Conservation (phyloP, 2,329 filamentous ascomycete species). For the Stagonosporopsis rhizophila region DNA sequence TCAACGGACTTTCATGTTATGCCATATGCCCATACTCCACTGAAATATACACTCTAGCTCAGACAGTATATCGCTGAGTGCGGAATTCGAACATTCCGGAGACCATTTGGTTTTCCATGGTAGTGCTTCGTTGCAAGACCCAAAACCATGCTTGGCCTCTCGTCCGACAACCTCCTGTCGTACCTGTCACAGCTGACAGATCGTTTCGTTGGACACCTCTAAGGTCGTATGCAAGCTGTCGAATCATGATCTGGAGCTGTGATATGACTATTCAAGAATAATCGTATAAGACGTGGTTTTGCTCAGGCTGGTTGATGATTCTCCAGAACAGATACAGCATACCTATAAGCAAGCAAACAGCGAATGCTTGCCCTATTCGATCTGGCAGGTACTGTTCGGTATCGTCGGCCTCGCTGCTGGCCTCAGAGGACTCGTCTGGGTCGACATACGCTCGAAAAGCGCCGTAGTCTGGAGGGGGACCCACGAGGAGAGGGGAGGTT, state of each 20-base stretch:
- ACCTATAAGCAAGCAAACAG: constrained; percentile 34
- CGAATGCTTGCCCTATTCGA: constrained; percentile 39
- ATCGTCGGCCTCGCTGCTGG: constrained; percentile 39
- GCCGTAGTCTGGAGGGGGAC: constrained; percentile 41
- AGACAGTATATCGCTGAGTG: neutral
- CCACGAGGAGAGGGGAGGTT: constrained; percentile 38
- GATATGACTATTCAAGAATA: neutral
- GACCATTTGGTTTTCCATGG: neutral
- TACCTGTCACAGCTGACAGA: neutral
- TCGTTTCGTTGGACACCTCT: neutral
- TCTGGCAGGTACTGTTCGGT: constrained; percentile 35
- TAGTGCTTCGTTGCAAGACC: neutral
- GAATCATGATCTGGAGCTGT: neutral
- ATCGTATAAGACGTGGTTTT: neutral
- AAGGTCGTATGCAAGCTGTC: neutral
- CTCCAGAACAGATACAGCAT: constrained; percentile 45
- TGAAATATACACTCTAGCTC: neutral
- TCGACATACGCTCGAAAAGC: constrained; percentile 37
- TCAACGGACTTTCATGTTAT: neutral
- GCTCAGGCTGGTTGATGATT: constrained; percentile 32
- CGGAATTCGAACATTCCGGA: too few species aligned
- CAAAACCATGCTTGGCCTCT: neutral
- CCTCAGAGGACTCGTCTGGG: constrained; percentile 38
- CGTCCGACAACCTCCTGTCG: neutral
- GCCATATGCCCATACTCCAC: neutral